phyloP scores from a whole-genome alignment of 768 basidiomycete genomes.

The Rhodotorula diobovata region DNA sequence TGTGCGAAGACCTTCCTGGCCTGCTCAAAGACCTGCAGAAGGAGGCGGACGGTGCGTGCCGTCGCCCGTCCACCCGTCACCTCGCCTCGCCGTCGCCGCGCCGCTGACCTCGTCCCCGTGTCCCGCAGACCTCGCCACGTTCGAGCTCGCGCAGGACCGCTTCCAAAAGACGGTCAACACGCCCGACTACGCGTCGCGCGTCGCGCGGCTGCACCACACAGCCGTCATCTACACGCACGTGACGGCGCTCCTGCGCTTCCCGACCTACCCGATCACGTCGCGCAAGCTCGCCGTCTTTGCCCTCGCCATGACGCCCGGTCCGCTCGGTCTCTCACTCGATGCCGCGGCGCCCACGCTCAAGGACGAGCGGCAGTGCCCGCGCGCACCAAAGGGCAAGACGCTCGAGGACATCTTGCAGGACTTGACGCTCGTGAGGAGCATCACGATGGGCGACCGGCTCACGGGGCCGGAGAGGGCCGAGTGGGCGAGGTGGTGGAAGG shows the following conservation, averaged over 20 bases:
- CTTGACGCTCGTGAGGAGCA: constrained; percentile 13
- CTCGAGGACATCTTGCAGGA: constrained; percentile 24
- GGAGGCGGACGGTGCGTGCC: constrained; percentile 4
- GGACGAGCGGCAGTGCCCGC: neutral
- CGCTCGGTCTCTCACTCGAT: neutral
- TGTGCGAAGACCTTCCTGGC: neutral
- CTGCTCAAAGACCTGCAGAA: neutral
- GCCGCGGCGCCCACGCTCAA: neutral
- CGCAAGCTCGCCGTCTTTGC: constrained; percentile 24
- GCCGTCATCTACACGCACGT: constrained; percentile 28
- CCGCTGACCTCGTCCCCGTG: neutral
- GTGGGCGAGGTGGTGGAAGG: constrained; percentile 20
- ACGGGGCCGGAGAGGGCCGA: constrained; percentile 4
- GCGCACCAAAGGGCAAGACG: constrained; percentile 1
- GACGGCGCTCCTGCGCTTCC: constrained; percentile 25
- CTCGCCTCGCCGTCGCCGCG: too few relatives aligned
- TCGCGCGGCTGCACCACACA: constrained; percentile 11
- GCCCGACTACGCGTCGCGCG: constrained; percentile 12
- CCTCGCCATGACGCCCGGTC: constrained; percentile 28
- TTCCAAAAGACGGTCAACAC: constrained; percentile 18
- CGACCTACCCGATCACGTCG: constrained; percentile 30
- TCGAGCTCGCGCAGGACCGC: constrained; percentile 22
- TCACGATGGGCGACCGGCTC: constrained; percentile 7
- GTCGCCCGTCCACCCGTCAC: neutral
- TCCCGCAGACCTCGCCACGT: constrained; percentile 10